phyloP scores from a whole-genome alignment of 163 green algal species.

The Scenedesmus sp. region DNA sequence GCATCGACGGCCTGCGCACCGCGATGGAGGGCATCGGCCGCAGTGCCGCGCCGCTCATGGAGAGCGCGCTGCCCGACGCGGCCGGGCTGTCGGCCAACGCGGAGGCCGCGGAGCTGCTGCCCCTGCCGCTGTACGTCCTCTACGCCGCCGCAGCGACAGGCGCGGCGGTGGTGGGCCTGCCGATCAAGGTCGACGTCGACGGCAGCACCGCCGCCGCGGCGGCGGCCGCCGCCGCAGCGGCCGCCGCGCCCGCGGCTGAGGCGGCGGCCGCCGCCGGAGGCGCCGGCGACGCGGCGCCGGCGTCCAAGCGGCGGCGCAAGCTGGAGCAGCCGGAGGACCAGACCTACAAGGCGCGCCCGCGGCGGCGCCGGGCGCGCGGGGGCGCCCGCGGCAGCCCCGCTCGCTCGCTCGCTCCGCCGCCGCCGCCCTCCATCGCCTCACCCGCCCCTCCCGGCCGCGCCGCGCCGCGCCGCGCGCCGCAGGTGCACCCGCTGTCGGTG shows the following conservation, averaged over 20 bases:
- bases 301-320: constrained; percentile 30
- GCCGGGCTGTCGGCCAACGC: constrained; percentile 12
- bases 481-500: constrained; percentile 55
- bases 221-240: constrained; percentile 8
- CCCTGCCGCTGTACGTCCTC: constrained; percentile 74
- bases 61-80: neutral
- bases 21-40: constrained; percentile 38
- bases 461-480: too few species aligned
- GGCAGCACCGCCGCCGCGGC: constrained; percentile 59
- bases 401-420: too few species aligned
- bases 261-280: constrained; percentile 31
- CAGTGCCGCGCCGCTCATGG: constrained; percentile 3
- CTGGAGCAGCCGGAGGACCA: constrained; percentile 9
- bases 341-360: constrained; percentile 24
- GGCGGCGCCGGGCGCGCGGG: neutral
- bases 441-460: too few species aligned
- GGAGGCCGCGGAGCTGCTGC: constrained; percentile 64
- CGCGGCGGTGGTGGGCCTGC: constrained; percentile 61
- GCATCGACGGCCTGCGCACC: constrained; percentile 62
- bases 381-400: too few species aligned
- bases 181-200: constrained; percentile 55
- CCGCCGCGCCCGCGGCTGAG: neutral
- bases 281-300: constrained; percentile 5
- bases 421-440: too few species aligned
- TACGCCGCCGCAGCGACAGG: constrained; percentile 70